These are phyloP conservation scores for Thalassiosira allenii DNA, from an alignment of 352 stramenopile species.

Conservation along the genomic window DNA sequence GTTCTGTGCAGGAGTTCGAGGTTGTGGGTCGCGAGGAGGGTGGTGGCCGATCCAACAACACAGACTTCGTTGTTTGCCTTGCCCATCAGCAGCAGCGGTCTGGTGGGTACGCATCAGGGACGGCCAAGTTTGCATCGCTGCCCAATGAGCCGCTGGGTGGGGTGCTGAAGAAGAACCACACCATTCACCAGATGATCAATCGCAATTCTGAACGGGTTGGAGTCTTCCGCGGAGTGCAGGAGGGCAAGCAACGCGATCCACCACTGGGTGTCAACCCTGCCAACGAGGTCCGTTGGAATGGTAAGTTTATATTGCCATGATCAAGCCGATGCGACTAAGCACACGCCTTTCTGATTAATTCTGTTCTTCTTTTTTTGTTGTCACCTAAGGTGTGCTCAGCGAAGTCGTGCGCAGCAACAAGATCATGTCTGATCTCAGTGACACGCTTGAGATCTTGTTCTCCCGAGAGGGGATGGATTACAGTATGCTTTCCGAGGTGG, in stretches of 20 bases:
- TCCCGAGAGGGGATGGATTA: not conserved
- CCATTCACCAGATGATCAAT: slow-evolving; percentile 12
- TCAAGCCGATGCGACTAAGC: no score
- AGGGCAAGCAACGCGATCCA: slow-evolving; percentile 9
- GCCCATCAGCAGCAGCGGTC: slow-evolving; percentile 36
- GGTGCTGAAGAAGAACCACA: slow-evolving; percentile 35
- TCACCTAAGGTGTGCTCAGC: no score
- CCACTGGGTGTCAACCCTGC: slow-evolving; percentile 19
- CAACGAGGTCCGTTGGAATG: slow-evolving; percentile 20
- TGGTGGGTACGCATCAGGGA: slow-evolving; percentile 26
- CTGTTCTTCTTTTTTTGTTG: no score
- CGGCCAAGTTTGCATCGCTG: slow-evolving; percentile 21
- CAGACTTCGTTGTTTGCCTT: slow-evolving; percentile 27
- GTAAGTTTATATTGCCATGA: no score
- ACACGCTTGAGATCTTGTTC: slow-evolving; percentile 16
- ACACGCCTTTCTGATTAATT: no score
- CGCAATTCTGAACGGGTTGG: slow-evolving; percentile 5
- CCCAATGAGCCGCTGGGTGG: slow-evolving; percentile 18
- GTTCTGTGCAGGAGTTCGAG: slow-evolving; percentile 39
- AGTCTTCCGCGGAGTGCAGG: slow-evolving; percentile 13
- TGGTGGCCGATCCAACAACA: slow-evolving; percentile 6
- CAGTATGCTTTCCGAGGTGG: not conserved
- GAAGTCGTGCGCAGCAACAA: not conserved
- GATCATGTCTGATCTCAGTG: slow-evolving; percentile 15
- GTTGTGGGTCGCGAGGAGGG: not conserved